Conservation (phyloP, 495 filamentous ascomycete genomes). For the Aspergillus hancockii region DNA sequence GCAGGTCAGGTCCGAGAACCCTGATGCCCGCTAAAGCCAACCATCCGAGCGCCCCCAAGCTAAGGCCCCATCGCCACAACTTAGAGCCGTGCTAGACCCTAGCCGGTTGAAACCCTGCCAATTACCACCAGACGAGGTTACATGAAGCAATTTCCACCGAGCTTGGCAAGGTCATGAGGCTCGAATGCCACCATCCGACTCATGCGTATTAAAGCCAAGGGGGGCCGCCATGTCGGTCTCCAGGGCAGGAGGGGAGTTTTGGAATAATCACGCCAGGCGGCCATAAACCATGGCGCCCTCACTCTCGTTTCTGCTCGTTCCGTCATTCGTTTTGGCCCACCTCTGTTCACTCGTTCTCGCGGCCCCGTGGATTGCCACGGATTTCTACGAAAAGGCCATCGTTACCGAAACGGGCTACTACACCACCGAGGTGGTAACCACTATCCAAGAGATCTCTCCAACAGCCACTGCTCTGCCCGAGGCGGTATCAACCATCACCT, state of each 20-base stretch:
- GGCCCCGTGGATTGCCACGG: constrained; percentile 37
- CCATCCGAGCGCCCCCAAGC: too few relatives aligned
- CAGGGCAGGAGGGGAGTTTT: neutral
- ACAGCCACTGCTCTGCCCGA: constrained; percentile 30
- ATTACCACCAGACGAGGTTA: too few relatives aligned
- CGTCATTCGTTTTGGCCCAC: neutral
- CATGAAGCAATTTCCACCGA: neutral
- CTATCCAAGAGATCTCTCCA: constrained; percentile 25
- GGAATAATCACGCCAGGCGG: neutral
- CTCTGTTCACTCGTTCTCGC: constrained; percentile 24
- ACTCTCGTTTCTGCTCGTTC: neutral
- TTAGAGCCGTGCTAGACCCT: too few relatives aligned
- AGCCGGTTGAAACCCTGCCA: too few relatives aligned
- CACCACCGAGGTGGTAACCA: constrained; percentile 9
- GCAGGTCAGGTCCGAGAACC: too few relatives aligned
- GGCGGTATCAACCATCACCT: constrained; percentile 34
- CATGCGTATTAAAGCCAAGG: neutral
- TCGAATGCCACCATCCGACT: neutral
- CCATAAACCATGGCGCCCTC: neutral
- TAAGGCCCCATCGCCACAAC: too few relatives aligned
- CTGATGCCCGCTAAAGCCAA: too few relatives aligned
- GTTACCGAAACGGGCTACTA: constrained; percentile 14
- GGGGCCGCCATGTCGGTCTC: neutral
- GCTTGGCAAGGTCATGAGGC: neutral
- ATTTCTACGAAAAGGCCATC: constrained; percentile 23